Evolutionary conservation across 108 stramenopile species (phyloP).

Genomic region (Skeletonema potamos): DNA sequence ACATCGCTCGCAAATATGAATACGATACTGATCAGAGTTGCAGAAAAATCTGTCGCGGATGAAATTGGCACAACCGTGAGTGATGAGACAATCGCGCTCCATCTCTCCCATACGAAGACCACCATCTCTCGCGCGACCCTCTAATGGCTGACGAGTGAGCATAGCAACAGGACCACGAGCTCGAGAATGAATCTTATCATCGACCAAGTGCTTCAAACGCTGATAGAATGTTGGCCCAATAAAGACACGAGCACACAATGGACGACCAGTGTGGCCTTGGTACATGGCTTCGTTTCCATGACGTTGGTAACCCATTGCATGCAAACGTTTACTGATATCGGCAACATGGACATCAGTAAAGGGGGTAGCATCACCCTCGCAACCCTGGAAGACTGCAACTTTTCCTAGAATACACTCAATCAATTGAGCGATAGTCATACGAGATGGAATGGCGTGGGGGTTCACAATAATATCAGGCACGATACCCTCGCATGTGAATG

Average conservation of each 20-base stretch:
- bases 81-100: constrained; percentile 99
- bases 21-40: constrained; percentile 96
- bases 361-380: constrained; percentile 98
- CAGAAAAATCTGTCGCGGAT: constrained; percentile 98
- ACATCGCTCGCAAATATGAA: constrained; percentile 96
- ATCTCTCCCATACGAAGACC: constrained; percentile 99
- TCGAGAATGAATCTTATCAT: constrained; percentile 99
- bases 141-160: constrained; percentile 98
- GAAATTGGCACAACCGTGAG: constrained; percentile 98
- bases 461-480: constrained; percentile 99
- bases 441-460: constrained; percentile 99
- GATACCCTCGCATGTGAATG: constrained; percentile 96
- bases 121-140: constrained; percentile 97
- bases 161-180: constrained; percentile 97
- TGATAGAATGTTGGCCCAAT: constrained; percentile 99
- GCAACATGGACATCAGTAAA: constrained; percentile 97
- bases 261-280: constrained; percentile 97
- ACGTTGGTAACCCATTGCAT: constrained; percentile 95
- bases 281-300: constrained; percentile 98
- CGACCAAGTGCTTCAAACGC: constrained; percentile 99
- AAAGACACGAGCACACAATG: constrained; percentile 95
- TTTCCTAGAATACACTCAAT: constrained; percentile 98
- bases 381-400: constrained; percentile 94
- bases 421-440: constrained; percentile 99
- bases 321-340: constrained; percentile 88